phyloP scores from a whole-genome alignment of 345 rosid species.

The Corchorus capsularis region DNA sequence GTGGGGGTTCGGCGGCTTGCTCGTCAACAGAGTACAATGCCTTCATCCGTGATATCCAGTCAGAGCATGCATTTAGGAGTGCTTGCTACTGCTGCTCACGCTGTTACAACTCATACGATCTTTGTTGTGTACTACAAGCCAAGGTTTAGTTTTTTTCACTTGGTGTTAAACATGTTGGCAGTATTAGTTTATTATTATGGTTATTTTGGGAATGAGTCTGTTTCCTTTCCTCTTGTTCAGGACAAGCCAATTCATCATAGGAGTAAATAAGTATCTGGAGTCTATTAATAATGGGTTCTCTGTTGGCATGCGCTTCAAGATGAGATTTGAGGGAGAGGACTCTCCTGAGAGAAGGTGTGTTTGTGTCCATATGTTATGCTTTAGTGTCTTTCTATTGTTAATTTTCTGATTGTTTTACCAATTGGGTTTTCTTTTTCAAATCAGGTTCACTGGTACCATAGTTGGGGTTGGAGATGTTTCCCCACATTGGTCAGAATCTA shows the following conservation, averaged over 20 bases:
- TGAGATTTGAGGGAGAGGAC: slow-evolving; percentile 85
- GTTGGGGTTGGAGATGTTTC: slow-evolving; percentile 65
- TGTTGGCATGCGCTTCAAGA: slow-evolving; percentile 71
- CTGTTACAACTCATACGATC: slow-evolving; percentile 50
- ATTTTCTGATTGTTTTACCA: background rate
- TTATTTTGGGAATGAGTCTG: background rate
- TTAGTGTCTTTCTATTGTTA: background rate
- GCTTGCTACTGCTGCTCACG: slow-evolving; percentile 84
- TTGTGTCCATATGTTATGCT: background rate
- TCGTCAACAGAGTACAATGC: slow-evolving; percentile 51
- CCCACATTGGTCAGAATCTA: slow-evolving; percentile 63
- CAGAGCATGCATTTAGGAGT: slow-evolving; percentile 89
- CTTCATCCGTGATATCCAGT: slow-evolving; percentile 71
- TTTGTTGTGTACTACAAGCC: slow-evolving; percentile 80
- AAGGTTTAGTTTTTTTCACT: slow-evolving; percentile 42
- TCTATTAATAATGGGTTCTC: slow-evolving; percentile 46
- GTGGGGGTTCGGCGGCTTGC: slow-evolving; percentile 69
- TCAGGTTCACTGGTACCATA: slow-evolving; percentile 72
- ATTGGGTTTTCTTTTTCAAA: slow-evolving; percentile 1
- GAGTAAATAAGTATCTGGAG: slow-evolving; percentile 59
- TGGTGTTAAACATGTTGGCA: background rate
- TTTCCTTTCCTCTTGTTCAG: slow-evolving; percentile 36
- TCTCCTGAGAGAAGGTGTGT: slow-evolving; percentile 67
- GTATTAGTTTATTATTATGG: background rate
- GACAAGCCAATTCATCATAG: slow-evolving; percentile 64